phyloP scores from a whole-genome alignment of 257 asterid species.

The Solanum commersonii region DNA sequence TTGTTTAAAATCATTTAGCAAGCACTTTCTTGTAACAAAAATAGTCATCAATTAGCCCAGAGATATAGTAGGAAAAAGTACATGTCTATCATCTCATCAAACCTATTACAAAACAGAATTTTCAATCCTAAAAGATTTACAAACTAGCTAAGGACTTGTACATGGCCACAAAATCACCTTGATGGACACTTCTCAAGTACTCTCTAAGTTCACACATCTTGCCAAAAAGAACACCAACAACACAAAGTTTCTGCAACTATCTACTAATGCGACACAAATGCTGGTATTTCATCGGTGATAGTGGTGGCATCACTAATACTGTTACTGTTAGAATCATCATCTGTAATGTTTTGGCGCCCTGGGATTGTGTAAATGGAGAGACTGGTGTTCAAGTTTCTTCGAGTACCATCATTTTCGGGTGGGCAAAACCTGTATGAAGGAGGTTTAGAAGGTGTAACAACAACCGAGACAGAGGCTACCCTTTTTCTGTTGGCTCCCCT shows the following conservation, averaged over 20 bases:
- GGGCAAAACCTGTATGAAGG: neutral
- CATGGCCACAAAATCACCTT: neutral
- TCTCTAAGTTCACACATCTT: neutral
- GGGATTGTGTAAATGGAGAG: constrained; percentile 24
- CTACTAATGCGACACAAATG: constrained; percentile 5
- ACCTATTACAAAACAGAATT: neutral
- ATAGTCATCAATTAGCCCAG: neutral
- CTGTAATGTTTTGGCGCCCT: constrained; percentile 5
- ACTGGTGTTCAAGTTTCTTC: constrained; percentile 35
- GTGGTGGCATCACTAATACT: constrained; percentile 61
- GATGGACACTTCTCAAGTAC: neutral
- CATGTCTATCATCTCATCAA: neutral
- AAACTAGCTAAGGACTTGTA: neutral
- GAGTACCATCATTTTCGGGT: constrained; percentile 5
- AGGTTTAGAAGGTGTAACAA: neutral
- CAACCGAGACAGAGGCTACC: constrained; percentile 6
- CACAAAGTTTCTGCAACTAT: neutral
- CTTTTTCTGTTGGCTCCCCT: constrained; percentile 41
- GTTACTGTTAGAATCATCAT: constrained; percentile 12
- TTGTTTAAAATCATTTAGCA: neutral
- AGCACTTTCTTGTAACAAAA: neutral
- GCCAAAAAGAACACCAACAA: neutral
- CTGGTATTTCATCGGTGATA: constrained; percentile 29
- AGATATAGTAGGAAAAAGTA: neutral
- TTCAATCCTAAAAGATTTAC: neutral